Percentiles rank a stretch among this genome's conserved stretches.
These are phyloP conservation scores for Trichomonas vaginalis DNA, from an alignment of 208 protist species.

Conservation along the genomic window DNA sequence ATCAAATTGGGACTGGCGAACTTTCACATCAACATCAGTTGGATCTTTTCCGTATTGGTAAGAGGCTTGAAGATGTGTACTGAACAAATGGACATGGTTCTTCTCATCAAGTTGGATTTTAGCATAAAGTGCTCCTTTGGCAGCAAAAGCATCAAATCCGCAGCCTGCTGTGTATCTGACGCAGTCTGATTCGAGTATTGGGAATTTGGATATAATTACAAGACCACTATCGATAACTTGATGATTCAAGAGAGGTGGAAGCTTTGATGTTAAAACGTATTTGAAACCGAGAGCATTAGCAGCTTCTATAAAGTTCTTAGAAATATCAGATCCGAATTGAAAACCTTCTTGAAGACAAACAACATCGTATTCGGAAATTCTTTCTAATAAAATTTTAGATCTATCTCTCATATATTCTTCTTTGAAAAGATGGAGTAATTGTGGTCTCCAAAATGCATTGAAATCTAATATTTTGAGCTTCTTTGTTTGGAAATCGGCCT, in stretches of 20 bases:
- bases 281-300: not conserved
- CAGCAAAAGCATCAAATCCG: not conserved
- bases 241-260: not conserved
- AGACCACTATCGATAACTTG: not conserved
- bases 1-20: not conserved
- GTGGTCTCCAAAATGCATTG: not conserved
- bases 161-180: not conserved
- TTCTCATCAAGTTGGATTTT: not conserved
- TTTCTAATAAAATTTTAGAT: not conserved
- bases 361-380: not conserved
- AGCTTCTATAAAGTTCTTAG: not conserved
- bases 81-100: not conserved
- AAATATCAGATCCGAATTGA: not conserved
- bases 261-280: not conserved
- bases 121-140: not conserved
- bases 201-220: not conserved
- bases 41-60: not conserved
- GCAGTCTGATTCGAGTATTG: not conserved
- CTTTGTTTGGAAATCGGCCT: not conserved
- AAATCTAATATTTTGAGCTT: not conserved
- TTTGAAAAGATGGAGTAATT: not conserved
- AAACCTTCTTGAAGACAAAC: conserved; percentile 1
- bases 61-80: not conserved
- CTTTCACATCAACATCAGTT: not conserved
- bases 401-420: not conserved